phyloP scores from a whole-genome alignment of 2,329 filamentous ascomycete genomes.

The Paradendryphiella salina region DNA sequence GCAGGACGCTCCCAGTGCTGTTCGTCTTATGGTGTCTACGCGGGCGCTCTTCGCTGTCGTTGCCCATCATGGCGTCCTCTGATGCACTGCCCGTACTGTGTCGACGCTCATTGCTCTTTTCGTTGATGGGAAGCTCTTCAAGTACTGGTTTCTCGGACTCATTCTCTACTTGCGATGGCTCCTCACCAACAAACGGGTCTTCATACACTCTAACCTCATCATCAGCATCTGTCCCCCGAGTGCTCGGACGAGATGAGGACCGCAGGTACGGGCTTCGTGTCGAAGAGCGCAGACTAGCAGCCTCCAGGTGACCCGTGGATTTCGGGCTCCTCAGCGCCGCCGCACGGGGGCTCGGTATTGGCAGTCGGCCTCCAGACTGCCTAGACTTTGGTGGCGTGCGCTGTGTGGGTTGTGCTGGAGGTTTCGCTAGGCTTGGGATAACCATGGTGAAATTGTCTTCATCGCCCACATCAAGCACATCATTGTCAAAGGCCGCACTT shows the following conservation, averaged over 20 bases:
- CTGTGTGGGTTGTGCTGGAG: conserved; percentile 33
- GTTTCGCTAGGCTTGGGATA: conserved; percentile 47
- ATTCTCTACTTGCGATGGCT: conserved; percentile 28
- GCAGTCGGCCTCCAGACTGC: conserved; percentile 30
- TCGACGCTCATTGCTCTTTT: conserved; percentile 47
- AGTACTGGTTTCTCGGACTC: conserved; percentile 52
- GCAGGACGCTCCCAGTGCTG: conserved; percentile 43
- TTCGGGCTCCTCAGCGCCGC: conserved; percentile 36
- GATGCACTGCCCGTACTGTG: conserved; percentile 36
- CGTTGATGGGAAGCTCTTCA: conserved; percentile 56
- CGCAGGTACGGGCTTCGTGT: conserved; percentile 37
- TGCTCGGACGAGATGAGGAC: conserved; percentile 42
- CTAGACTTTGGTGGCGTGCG: conserved; percentile 41
- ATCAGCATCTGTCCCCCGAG: conserved; percentile 36
- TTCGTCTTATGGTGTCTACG: conserved; percentile 45
- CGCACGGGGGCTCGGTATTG: conserved; percentile 33
- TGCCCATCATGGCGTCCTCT: conserved; percentile 35
- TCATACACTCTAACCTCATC: conserved; percentile 58
- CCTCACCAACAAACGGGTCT: conserved; percentile 54
- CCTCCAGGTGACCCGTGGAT: conserved; percentile 33
- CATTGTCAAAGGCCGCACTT: conserved; percentile 48
- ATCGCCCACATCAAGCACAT: conserved; percentile 43
- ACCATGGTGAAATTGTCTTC: conserved; percentile 58
- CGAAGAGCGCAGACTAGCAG: conserved; percentile 18
- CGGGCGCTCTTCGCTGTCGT: conserved; percentile 29